Evolutionary conservation across 2,329 filamentous ascomycete species (phyloP).

Genomic region (Talaromyces verruculosus): DNA sequence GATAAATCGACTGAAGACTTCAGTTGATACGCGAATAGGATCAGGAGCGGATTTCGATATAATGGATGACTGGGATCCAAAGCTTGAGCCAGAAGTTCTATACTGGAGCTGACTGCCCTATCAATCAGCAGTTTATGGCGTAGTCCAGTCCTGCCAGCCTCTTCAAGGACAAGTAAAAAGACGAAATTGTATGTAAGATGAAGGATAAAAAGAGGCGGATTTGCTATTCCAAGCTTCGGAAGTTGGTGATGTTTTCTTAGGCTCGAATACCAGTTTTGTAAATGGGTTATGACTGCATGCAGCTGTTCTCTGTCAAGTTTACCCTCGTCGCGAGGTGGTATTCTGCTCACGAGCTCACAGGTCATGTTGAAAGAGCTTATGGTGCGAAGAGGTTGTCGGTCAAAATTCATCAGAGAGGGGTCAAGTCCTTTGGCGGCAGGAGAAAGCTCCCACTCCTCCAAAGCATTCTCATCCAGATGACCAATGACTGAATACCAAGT

Average conservation of each 20-base stretch:
- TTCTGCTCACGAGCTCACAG: constrained; percentile 15
- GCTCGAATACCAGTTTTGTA: constrained; percentile 19
- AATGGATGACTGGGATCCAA: constrained; percentile 4
- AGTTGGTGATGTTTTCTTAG: constrained; percentile 22
- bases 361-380: constrained; percentile 20
- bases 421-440: neutral
- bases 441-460: constrained; percentile 22
- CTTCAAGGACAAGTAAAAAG: constrained; percentile 17
- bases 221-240: constrained; percentile 10
- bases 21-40: constrained; percentile 13
- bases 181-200: constrained; percentile 21
- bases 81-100: constrained; percentile 15
- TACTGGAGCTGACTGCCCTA: constrained; percentile 3
- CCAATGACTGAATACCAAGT: constrained; percentile 11
- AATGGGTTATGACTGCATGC: constrained; percentile 9
- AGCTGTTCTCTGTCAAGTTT: constrained; percentile 9
- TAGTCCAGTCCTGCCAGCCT: constrained; percentile 4
- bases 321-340: constrained; percentile 7
- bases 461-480: constrained; percentile 19
- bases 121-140: constrained; percentile 12
- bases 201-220: constrained; percentile 15
- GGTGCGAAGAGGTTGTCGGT: constrained; percentile 18
- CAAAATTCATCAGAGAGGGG: neutral
- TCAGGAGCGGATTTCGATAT: constrained; percentile 15
- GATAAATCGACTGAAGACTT: constrained; percentile 15